Conservation (phyloP, 176 grass and related monocot species). For the Hordeum vulgare region MorexV3_pseudomolecules_assembly NC_058523.1:520771271-520771770, state of each 20-base stretch:
- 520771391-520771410: conserved; percentile 55
- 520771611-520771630: background rate
- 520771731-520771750: conserved; percentile 32
- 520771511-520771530: conserved; percentile 67
- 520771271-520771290: conserved; percentile 79
- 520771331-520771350: conserved; percentile 51
- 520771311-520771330: conserved; percentile 67
- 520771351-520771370: background rate
- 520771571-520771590: conserved; percentile 18
- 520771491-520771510: conserved; percentile 71
- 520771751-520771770: conserved; percentile 25
- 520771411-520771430: conserved; percentile 77
- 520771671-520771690: conserved; percentile 94
- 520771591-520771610: background rate
- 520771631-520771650: conserved; percentile 42
- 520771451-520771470: conserved; percentile 66
- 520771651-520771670: conserved; percentile 98
- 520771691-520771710: conserved; percentile 86
- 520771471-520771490: conserved; percentile 64
- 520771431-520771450: conserved; percentile 91
- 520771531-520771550: conserved; percentile 78
- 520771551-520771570: conserved; percentile 18
- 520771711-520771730: conserved; percentile 41
- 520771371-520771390: conserved; percentile 20
- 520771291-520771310: conserved; percentile 52